These are phyloP conservation scores for Canavalia gladiata DNA, from an alignment of 306 rosid species.

Conservation along the genomic window DNA sequence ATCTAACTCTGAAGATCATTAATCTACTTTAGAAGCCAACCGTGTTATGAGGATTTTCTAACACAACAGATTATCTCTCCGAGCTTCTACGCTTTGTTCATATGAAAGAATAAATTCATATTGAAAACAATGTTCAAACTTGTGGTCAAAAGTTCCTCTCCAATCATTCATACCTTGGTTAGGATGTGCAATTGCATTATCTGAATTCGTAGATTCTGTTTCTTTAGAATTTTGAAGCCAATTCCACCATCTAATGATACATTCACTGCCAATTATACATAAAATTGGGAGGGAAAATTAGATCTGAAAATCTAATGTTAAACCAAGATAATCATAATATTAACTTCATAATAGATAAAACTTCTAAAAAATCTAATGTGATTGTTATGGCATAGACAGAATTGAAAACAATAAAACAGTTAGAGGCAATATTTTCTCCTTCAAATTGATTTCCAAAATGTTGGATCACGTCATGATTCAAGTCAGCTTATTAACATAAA, in stretches of 20 bases:
- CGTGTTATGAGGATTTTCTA: conserved; percentile 10
- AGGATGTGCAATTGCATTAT: conserved; percentile 42
- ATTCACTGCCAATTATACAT: conserved; percentile 70
- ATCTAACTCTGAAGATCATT: conserved; percentile 19
- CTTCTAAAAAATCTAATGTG: conserved; percentile 2
- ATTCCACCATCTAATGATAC: conserved; percentile 85
- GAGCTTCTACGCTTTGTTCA: conserved; percentile 16
- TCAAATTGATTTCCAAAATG: no score
- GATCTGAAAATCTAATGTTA: conserved; percentile 11
- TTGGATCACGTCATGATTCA: no score
- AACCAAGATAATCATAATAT: conserved; percentile 22
- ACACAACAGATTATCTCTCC: conserved; percentile 21
- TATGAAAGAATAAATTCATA: conserved; percentile 33
- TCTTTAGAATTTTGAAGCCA: conserved; percentile 67
- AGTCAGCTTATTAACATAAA: no score
- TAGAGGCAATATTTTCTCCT: no score
- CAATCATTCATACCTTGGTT: conserved; percentile 43
- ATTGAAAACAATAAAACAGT: no score
- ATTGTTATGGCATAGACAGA: no score
- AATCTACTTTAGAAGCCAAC: conserved; percentile 12
- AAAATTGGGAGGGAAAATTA: conserved; percentile 16
- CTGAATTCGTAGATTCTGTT: conserved; percentile 49
- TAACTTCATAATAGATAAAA: conserved; percentile 8
- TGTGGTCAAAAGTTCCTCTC: conserved; percentile 45
- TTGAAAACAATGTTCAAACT: background rate